Evolutionary conservation across 805 yeast species (phyloP), one percentile per base, ranked within the genome.

Genomic region (Grigorovia yakushimaensis): DNA sequence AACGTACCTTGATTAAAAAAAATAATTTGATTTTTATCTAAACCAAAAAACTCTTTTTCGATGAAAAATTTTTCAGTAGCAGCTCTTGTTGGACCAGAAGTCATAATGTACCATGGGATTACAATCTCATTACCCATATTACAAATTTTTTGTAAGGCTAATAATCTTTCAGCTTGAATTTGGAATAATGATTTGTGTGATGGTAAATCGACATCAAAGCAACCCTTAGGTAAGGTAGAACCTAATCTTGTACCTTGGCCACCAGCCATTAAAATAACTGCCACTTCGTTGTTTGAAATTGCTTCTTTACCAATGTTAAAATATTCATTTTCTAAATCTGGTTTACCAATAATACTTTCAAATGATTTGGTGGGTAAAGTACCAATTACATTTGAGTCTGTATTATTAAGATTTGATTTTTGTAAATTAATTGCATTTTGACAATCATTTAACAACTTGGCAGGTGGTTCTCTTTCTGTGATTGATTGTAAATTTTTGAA

Each of bases 191-290:
- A 78, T 63, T 87, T 87, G 33, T 74, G 73, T 2, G 95, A 85
- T 1, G 96, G 96, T 44, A 93, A 74, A 0, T 83, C 83, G 51
- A 93, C 82, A 62, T 91, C 78, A 62, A 79, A 93, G 66, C 97
- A 91, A 1, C 99, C 99, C 66, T 93, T 93, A 36, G 99, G 99
- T 22, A 71, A 78, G 4, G 80, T 70, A 1, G 96, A 88, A 1
- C 98, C 98, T 47, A 93, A 72, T 52, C 99, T 75, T 7, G 97
- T 85, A 30, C 99, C 99, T 66, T 93, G 98, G 44, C 99, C 99
- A 48, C 99, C 99, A 11, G 99, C 97, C 85, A 93, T 83, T 45
- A 93, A 72, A 40, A 93, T 73, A 5, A 93, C 91, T 33, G 88
- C 98, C 21, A 91, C 98, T 58, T 84, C 78, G 53, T 82, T 82